A percentile compares a stretch with the other conserved stretches of the same genome.
These are phyloP conservation scores for Populus davidiana DNA, from an alignment of 345 rosid species.

Conservation along the genomic window DNA sequence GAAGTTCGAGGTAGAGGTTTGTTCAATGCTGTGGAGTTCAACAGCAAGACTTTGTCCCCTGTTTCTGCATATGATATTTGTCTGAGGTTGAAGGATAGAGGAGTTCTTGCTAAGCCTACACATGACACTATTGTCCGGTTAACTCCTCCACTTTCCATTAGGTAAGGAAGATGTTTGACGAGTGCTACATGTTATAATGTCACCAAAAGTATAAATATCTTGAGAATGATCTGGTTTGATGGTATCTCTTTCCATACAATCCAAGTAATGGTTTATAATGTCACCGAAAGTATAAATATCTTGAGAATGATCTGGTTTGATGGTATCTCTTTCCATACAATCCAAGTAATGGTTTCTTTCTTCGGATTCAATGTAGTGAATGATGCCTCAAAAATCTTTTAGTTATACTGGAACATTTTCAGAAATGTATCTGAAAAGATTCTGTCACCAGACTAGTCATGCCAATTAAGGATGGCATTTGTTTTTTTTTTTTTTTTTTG, in stretches of 20 bases:
- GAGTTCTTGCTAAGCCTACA: conserved; percentile 93
- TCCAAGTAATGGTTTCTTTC: background rate
- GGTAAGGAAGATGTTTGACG: conserved; percentile 39
- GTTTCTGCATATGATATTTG: conserved; percentile 89
- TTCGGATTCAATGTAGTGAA: background rate
- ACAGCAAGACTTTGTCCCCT: conserved; percentile 48
- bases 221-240: background rate
- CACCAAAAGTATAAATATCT: background rate
- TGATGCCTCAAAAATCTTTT: too few species aligned
- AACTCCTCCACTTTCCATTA: conserved; percentile 90
- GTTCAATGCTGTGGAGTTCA: conserved; percentile 86
- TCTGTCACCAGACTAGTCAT: too few species aligned
- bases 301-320: background rate
- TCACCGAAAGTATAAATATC: background rate
- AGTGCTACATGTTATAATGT: background rate
- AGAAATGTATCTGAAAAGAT: too few species aligned
- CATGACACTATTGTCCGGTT: conserved; percentile 84
- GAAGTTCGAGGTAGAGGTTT: conserved; percentile 92
- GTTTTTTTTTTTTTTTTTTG: too few species aligned
- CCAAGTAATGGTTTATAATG: background rate
- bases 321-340: background rate
- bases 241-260: background rate
- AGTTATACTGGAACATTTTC: too few species aligned
- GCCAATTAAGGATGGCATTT: too few species aligned
- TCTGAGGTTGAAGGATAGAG: conserved; percentile 83